phyloP scores from a whole-genome alignment of 495 filamentous ascomycete species.

The Penicillium ochrochloron region DNA sequence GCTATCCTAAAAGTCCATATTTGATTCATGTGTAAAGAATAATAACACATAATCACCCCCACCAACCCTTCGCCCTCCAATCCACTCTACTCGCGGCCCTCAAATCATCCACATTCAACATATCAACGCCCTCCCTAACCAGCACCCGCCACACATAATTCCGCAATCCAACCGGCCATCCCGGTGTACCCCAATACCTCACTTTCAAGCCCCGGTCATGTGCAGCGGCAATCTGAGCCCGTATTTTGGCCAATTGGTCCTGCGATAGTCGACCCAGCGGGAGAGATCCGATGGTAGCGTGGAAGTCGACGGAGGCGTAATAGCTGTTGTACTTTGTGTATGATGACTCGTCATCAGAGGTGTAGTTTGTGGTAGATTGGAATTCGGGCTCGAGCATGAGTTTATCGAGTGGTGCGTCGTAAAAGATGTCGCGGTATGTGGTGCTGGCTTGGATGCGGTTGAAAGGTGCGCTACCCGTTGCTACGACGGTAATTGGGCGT shows the following conservation, averaged over 20 bases:
- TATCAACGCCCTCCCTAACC: constrained; percentile 62
- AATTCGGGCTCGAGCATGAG: constrained; percentile 28
- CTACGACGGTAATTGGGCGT: constrained; percentile 71
- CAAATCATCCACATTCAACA: constrained; percentile 38
- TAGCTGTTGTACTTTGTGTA: constrained; percentile 43
- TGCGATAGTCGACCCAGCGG: constrained; percentile 37
- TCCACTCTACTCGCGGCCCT: constrained; percentile 26
- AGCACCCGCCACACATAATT: constrained; percentile 68
- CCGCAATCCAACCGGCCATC: constrained; percentile 62
- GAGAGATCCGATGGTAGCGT: constrained; percentile 39
- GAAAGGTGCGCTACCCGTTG: constrained; percentile 66
- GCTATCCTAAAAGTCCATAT: neutral
- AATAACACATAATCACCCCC: neutral
- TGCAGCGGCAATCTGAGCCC: constrained; percentile 61
- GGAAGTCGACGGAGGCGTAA: constrained; percentile 52
- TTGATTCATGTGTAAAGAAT: neutral
- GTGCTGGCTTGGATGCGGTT: constrained; percentile 41
- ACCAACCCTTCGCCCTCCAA: constrained; percentile 29
- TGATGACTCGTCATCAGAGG: neutral
- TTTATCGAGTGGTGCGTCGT: constrained; percentile 65
- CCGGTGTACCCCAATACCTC: constrained; percentile 70
- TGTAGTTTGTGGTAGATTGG: neutral
- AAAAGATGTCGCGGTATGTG: constrained; percentile 66
- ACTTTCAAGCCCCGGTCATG: constrained; percentile 62
- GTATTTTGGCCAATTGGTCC: constrained; percentile 58